Percentiles rank a stretch among this genome's conserved stretches.
Evolutionary conservation across 1,284 basidiomycete genomes (phyloP).

Genomic region (Ceratobasidium sp.): DNA sequence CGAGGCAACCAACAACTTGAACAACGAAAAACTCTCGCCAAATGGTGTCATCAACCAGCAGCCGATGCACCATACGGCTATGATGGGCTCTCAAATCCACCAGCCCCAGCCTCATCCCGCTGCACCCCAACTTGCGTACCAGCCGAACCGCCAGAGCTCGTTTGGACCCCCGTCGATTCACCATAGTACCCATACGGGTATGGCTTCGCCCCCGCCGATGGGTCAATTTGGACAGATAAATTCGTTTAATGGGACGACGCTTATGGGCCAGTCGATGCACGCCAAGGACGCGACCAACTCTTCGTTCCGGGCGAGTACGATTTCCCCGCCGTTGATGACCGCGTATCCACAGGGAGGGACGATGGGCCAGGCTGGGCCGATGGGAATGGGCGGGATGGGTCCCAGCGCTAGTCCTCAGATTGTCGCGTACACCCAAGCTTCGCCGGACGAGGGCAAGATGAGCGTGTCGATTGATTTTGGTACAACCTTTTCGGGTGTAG

Average conservation of each 20-base stretch:
- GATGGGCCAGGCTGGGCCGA: slow-evolving; percentile 2
- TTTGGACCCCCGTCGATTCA: not conserved
- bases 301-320: slow-evolving; percentile 27
- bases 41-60: slow-evolving; percentile 31
- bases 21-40: slow-evolving; percentile 6
- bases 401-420: slow-evolving; percentile 1
- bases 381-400: slow-evolving; percentile 10
- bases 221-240: slow-evolving; percentile 32
- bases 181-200: not conserved
- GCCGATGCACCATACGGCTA: slow-evolving; percentile 4
- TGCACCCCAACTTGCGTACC: slow-evolving; percentile 7
- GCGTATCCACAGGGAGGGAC: not conserved
- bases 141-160: slow-evolving; percentile 27
- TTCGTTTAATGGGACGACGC: slow-evolving; percentile 2
- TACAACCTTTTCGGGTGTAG: slow-evolving; percentile 86
- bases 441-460: slow-evolving; percentile 57
- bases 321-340: slow-evolving; percentile 11
- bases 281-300: slow-evolving; percentile 14
- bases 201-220: slow-evolving; percentile 13
- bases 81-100: slow-evolving; percentile 21
- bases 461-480: slow-evolving; percentile 84
- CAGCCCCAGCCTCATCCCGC: slow-evolving; percentile 18
- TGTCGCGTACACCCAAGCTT: slow-evolving; percentile 10
- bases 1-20: slow-evolving; percentile 59
- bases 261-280: slow-evolving; percentile 19